Base-by-base conservation (phyloP, 257 asterid genomes). In the Capsicum chinense region DNA sequence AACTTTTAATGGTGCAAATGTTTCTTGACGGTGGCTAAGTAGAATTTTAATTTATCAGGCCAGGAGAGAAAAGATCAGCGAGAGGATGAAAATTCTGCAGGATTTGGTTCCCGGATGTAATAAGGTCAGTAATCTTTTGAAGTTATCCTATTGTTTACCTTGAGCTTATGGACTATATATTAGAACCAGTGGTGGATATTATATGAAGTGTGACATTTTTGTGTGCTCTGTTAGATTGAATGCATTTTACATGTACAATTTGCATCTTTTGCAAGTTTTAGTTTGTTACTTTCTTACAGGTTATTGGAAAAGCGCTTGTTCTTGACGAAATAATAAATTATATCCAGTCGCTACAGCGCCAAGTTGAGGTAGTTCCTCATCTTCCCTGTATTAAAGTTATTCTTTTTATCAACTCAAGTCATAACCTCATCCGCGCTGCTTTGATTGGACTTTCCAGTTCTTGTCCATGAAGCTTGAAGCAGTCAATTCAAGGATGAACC, bases 401-500 rank as follows among this genome's bases (percentile, higher is more conserved):
- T 64, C 57, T 71, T 64, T 44, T 80, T 70, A 35, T 68, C 83
- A 59, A 54, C 79, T 3, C 14, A 54, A 16, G 85, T 56, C 88
- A 26, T 66, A 33, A 56, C 16, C 17, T 82, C 84, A 62, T 82
- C 87, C 67, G 7, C 37, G 39, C 56, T 62, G 54, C 86, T 42
- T 84, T 13, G 33, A 42, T 83, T 85, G 48, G 56, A 86, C 81
- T 76, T 57, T 84, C 58, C 90, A 94, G 99, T 94, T 94, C 88
- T 90, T 95, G 91, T 95, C 99, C 58, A 95, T 95, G 98, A 95
- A 95, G 94, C 98, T 95, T 69, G 98, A 95, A 90, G 95, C 96
- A 21, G 98, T 95, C 82, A 93, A 93, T 88, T 86, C 97, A 62
- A 89, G 95, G 91, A 82, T 90, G 91, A 90, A 79, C 86, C 93